These are phyloP conservation scores for Harringtonia aguacate DNA, from an alignment of 2,329 filamentous ascomycete genomes.

Conservation along the genomic window DNA sequence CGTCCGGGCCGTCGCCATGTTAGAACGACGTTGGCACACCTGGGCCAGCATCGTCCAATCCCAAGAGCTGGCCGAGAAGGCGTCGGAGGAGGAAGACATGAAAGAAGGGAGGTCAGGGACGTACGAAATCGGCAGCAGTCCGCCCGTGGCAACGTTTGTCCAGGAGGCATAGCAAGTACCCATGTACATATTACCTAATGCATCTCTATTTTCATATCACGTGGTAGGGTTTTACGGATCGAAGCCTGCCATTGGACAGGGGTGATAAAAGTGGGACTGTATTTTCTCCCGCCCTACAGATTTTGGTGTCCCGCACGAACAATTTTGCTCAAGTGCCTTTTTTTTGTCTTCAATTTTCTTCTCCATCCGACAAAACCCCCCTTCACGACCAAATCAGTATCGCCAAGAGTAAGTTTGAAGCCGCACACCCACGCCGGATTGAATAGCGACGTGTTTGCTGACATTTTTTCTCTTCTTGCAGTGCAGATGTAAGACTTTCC, in stretches of 20 bases:
- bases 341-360: slow-evolving; percentile 7
- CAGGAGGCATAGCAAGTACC: background rate
- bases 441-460: slow-evolving; percentile 7
- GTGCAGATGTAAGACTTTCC: slow-evolving; percentile 78
- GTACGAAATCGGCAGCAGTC: no score
- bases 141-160: background rate
- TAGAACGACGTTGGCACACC: slow-evolving; percentile 24
- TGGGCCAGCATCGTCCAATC: slow-evolving; percentile 16
- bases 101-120: no score
- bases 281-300: slow-evolving; percentile 8
- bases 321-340: slow-evolving; percentile 10
- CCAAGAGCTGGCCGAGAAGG: background rate
- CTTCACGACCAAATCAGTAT: slow-evolving; percentile 10
- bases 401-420: slow-evolving; percentile 15
- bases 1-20: slow-evolving; percentile 22
- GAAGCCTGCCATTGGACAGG: no score
- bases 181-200: background rate
- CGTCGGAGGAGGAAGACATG: background rate
- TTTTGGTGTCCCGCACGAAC: slow-evolving; percentile 14
- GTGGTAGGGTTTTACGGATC: slow-evolving; percentile 16
- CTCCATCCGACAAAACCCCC: background rate
- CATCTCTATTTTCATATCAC: slow-evolving; percentile 1
- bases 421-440: background rate
- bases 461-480: slow-evolving; percentile 27
- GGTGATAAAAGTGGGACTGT: slow-evolving; percentile 3